phyloP scores from a whole-genome alignment of 345 rosid species.

The Excoecaria agallocha region DNA sequence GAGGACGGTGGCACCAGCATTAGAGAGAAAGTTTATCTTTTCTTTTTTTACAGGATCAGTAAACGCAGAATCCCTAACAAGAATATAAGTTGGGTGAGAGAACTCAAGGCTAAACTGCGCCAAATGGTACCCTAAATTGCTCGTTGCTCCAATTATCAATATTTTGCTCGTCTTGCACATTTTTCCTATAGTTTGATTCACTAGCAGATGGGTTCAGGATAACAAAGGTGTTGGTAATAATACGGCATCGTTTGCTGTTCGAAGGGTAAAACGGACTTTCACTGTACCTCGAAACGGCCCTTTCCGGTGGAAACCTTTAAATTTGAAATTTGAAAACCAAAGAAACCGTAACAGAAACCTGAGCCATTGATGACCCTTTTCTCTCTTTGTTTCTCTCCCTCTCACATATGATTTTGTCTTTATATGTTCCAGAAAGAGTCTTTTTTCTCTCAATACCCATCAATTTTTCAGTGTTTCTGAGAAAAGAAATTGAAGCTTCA shows the following conservation, averaged over 20 bases:
- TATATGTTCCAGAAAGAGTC: slow-evolving; percentile 2
- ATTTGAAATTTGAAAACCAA: slow-evolving; percentile 28
- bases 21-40: slow-evolving; percentile 47
- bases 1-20: slow-evolving; percentile 52
- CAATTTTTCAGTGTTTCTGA: background rate
- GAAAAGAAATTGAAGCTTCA: background rate
- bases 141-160: slow-evolving; percentile 70
- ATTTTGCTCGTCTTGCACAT: slow-evolving; percentile 48
- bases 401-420: slow-evolving; percentile 2
- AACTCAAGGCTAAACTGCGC: slow-evolving; percentile 49
- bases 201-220: background rate
- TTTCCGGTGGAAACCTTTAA: slow-evolving; percentile 2
- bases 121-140: slow-evolving; percentile 55
- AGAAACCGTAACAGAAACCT: slow-evolving; percentile 20
- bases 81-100: slow-evolving; percentile 57
- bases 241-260: background rate
- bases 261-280: background rate
- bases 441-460: background rate
- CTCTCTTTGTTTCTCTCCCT: background rate
- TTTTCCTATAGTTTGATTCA: background rate
- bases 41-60: slow-evolving; percentile 43
- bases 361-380: slow-evolving; percentile 16
- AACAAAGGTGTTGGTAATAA: background rate
- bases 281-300: background rate
- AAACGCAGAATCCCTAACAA: slow-evolving; percentile 50